Evolutionary conservation across 345 rosid genomes (phyloP), one percentile per base, ranked within the genome.

Genomic region (Punica granatum): DNA sequence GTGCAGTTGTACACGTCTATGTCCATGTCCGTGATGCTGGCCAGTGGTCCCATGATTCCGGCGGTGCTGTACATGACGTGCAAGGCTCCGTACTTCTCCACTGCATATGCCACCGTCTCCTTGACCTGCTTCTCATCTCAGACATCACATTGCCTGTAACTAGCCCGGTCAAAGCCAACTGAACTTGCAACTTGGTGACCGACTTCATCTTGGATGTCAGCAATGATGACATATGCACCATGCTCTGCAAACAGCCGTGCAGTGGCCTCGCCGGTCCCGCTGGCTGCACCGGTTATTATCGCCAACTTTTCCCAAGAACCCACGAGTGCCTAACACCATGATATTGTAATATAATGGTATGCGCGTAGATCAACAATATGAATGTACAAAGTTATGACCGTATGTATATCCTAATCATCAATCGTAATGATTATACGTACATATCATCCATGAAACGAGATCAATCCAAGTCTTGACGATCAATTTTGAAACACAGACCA

Each of bases 51-150:
- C 2, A 92, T 63, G 68, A 90, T 81, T 21, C 96, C 98, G 0
- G 98, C 98, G 44, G 86, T 92, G 76, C 91, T 92, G 69, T 81
- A 86, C 64, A 92, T 64, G 70, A 92, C 74, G 65, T 92, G 96
- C 13, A 92, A 80, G 67, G 71, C 84, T 21, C 91, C 92, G 61
- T 81, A 67, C 63, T 76, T 84, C 21, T 76, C 69, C 28, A 92
- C 37, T 0, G 85, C 65, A 77, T 36, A 85, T 36, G 73, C 76
- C 32, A 92, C 92, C 8, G 88, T 75, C 64, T 81, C 77, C 54
- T 86, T 88, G 6, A 92, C 90, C 67, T 92, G 86, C 39, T 75
- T 77, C 78, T 92, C 98, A 46, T 88, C 83, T 66, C 85, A 75
- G 13, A 92, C 95, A 65, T 92, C 97, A 54, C 98, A 92, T 44